Evolutionary conservation across 2,329 filamentous ascomycete genomes (phyloP).

Genomic region (Cladophialophora chaetospira): DNA sequence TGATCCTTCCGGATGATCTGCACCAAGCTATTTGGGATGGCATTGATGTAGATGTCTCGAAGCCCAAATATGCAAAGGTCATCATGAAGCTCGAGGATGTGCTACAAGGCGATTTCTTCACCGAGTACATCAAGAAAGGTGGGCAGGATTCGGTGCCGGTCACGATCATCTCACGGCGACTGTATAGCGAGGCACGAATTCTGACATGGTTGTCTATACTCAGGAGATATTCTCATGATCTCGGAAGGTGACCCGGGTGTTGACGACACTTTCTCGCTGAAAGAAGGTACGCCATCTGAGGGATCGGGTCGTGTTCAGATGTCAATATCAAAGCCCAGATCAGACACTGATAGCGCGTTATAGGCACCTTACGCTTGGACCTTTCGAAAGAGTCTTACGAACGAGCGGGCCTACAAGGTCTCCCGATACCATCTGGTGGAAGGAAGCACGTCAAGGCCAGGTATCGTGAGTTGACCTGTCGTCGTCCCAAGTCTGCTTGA

Average conservation of each 20-base stretch:
- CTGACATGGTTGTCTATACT: background rate
- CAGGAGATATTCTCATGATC: slow-evolving; percentile 79
- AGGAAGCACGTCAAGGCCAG: slow-evolving; percentile 68
- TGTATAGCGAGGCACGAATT: background rate
- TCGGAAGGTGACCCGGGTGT: slow-evolving; percentile 72
- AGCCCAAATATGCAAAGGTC: slow-evolving; percentile 64
- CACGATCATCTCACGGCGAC: slow-evolving; percentile 4
- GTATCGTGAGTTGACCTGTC: slow-evolving; percentile 60
- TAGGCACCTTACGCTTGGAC: slow-evolving; percentile 72
- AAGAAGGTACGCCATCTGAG: slow-evolving; percentile 58
- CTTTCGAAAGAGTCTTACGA: slow-evolving; percentile 83
- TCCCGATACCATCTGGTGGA: slow-evolving; percentile 57
- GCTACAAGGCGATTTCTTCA: slow-evolving; percentile 75
- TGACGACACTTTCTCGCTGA: slow-evolving; percentile 72
- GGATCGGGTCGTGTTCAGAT: background rate
- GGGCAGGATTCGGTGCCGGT: slow-evolving; percentile 20
- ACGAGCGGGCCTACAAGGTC: slow-evolving; percentile 75
- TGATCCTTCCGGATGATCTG: slow-evolving; percentile 66
- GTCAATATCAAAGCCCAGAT: background rate
- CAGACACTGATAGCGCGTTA: background rate
- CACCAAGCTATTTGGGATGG: slow-evolving; percentile 51
- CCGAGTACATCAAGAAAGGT: slow-evolving; percentile 81
- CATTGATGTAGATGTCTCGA: slow-evolving; percentile 48
- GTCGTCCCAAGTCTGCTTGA: no score
- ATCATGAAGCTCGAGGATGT: slow-evolving; percentile 72